Percentiles rank a stretch among this genome's conserved stretches.
phyloP scores from a whole-genome alignment of 1,139 yeast genomes.

The Yamadazyma atmosphaerica region DNA sequence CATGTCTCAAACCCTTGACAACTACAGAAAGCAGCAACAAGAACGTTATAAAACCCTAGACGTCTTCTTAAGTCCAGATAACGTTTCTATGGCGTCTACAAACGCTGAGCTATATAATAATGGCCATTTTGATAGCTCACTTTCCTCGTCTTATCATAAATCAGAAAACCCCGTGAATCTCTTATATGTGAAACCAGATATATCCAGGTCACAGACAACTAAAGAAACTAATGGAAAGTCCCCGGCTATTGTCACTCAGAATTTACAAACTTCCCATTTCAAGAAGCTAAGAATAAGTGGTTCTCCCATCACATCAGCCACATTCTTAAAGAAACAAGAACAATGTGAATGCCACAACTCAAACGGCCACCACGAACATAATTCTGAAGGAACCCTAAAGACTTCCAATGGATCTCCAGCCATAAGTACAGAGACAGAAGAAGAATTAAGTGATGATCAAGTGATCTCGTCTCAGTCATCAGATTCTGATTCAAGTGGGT shows the following conservation, averaged over 20 bases:
- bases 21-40: conserved; percentile 32
- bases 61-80: too few species aligned
- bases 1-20: conserved; percentile 33
- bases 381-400: too few species aligned
- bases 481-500: conserved; percentile 25
- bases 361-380: not conserved
- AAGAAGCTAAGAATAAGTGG: conserved; percentile 47
- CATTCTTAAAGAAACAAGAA: conserved; percentile 16
- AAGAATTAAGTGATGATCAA: conserved; percentile 16
- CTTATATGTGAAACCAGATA: conserved; percentile 15
- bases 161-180: conserved; percentile 24
- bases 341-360: conserved; percentile 7
- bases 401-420: not conserved
- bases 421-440: conserved; percentile 16
- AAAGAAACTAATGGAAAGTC: conserved; percentile 23
- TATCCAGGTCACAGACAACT: not conserved
- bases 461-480: conserved; percentile 25
- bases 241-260: conserved; percentile 39
- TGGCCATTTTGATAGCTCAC: conserved; percentile 13
- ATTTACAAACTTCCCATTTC: conserved; percentile 40
- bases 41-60: conserved; percentile 17
- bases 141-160: conserved; percentile 15
- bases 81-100: too few species aligned
- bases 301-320: conserved; percentile 35
- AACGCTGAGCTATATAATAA: conserved; percentile 8